A percentile compares a stretch with the other conserved stretches of the same genome.
Conservation (phyloP, 345 rosid genomes). For the Camelina sativa region DNA sequence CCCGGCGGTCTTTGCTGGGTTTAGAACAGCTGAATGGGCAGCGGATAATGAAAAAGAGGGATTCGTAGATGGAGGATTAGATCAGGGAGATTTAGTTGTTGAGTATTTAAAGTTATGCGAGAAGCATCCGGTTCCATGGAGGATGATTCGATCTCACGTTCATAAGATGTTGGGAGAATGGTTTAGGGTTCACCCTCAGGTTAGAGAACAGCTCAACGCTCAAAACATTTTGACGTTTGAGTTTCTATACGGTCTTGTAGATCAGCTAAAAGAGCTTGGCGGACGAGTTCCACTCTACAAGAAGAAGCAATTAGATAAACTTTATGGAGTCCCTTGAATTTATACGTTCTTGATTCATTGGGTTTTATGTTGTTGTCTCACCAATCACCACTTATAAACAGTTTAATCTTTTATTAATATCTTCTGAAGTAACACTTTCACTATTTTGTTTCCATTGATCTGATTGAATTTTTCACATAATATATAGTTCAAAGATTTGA, state of each 20-base stretch:
- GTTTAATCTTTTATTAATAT: too few species aligned
- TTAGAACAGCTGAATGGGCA: slow-evolving; percentile 68
- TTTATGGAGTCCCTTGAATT: slow-evolving; percentile 2
- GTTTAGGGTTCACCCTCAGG: slow-evolving; percentile 79
- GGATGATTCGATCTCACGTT: slow-evolving; percentile 88
- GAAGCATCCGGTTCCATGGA: slow-evolving; percentile 88
- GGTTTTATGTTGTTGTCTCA: slow-evolving; percentile 35
- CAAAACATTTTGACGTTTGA: slow-evolving; percentile 77
- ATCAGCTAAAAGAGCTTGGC: slow-evolving; percentile 66
- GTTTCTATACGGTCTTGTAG: slow-evolving; percentile 69
- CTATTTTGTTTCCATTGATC: slow-evolving; percentile 2
- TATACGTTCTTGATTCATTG: slow-evolving; percentile 27
- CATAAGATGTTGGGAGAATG: slow-evolving; percentile 90
- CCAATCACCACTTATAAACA: not conserved
- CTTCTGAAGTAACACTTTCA: too few species aligned
- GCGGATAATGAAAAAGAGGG: slow-evolving; percentile 46
- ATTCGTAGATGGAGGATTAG: slow-evolving; percentile 59
- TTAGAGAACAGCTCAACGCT: slow-evolving; percentile 78
- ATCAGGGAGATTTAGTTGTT: slow-evolving; percentile 72
- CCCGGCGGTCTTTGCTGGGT: slow-evolving; percentile 91
- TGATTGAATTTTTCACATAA: slow-evolving; percentile 19
- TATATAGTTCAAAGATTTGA: not conserved
- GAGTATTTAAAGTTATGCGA: slow-evolving; percentile 90
- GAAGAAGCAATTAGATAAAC: slow-evolving; percentile 37
- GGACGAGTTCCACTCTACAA: slow-evolving; percentile 74